Percentiles rank a stretch among this genome's conserved stretches.
Conservation (phyloP, 1,139 yeast species). For the Debaryomycetaceae sp. region DNA sequence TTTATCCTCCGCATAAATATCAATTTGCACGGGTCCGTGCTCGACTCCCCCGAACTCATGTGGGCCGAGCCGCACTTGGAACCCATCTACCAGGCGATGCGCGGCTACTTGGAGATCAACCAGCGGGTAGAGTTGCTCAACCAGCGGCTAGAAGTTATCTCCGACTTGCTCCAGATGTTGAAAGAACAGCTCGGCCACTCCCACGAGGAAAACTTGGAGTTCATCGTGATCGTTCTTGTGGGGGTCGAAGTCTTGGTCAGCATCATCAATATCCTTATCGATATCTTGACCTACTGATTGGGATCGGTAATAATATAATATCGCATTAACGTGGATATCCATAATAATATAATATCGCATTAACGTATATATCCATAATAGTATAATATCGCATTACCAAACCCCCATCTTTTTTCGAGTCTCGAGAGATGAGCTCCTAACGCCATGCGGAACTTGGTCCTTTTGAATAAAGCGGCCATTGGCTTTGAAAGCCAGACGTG, state of each 20-base stretch:
- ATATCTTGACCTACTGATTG: conserved; percentile 21
- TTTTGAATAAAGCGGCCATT: conserved; percentile 46
- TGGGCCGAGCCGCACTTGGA: conserved; percentile 98
- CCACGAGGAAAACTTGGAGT: conserved; percentile 82
- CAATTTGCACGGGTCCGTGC: conserved; percentile 86
- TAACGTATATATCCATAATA: too few species aligned
- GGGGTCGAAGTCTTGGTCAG: conserved; percentile 90
- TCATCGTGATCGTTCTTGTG: conserved; percentile 83
- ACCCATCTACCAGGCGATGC: conserved; percentile 92
- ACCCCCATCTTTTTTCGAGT: too few species aligned
- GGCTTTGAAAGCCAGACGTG: conserved; percentile 37
- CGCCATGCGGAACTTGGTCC: conserved; percentile 46
- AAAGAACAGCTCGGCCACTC: conserved; percentile 94
- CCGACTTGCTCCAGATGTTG: conserved; percentile 87
- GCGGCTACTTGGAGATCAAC: conserved; percentile 89
- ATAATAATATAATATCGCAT: too few species aligned
- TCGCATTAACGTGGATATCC: too few species aligned
- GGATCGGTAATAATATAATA: too few species aligned
- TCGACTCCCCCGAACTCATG: conserved; percentile 95
- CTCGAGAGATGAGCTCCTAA: too few species aligned
- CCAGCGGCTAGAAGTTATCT: conserved; percentile 85
- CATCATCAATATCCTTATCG: conserved; percentile 50
- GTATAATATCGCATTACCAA: too few species aligned
- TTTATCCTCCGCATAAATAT: conserved; percentile 84
- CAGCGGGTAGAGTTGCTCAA: conserved; percentile 83